phyloP scores from a whole-genome alignment of 2,329 filamentous ascomycete genomes.

The Talaromyces amestolkiae region DNA sequence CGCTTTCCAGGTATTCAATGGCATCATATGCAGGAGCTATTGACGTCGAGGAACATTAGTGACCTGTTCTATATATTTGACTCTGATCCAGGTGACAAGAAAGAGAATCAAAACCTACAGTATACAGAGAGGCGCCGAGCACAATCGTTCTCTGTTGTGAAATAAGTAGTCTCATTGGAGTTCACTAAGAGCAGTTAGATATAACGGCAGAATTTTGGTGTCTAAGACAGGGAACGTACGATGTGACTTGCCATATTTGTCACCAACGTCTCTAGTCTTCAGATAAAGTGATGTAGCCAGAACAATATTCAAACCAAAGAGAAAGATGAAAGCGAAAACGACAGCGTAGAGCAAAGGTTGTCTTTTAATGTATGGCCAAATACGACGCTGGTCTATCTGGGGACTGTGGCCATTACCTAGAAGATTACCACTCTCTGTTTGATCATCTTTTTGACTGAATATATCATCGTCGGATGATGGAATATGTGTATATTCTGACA shows the following conservation, averaged over 20 bases:
- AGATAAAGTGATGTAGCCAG: neutral
- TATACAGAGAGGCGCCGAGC: conserved; percentile 4
- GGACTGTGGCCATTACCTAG: neutral
- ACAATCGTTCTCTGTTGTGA: conserved; percentile 9
- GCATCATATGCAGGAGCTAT: conserved; percentile 3
- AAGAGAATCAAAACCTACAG: neutral
- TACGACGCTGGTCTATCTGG: neutral
- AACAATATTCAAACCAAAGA: neutral
- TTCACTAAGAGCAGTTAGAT: neutral
- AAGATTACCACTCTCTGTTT: neutral
- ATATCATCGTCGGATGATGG: neutral
- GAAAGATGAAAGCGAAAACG: neutral
- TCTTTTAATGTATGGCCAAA: neutral
- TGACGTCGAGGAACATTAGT: neutral
- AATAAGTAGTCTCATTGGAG: neutral
- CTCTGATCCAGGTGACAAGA: neutral
- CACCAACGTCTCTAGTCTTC: neutral
- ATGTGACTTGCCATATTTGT: neutral
- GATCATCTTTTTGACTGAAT: neutral
- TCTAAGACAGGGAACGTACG: neutral
- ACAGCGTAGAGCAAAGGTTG: neutral
- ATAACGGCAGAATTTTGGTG: neutral
- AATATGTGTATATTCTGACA: conserved; percentile 7
- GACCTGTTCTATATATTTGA: neutral
- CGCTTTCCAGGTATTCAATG: neutral